Conservation (phyloP, 257 asterid species). For the Plectranthus barbatus region DNA sequence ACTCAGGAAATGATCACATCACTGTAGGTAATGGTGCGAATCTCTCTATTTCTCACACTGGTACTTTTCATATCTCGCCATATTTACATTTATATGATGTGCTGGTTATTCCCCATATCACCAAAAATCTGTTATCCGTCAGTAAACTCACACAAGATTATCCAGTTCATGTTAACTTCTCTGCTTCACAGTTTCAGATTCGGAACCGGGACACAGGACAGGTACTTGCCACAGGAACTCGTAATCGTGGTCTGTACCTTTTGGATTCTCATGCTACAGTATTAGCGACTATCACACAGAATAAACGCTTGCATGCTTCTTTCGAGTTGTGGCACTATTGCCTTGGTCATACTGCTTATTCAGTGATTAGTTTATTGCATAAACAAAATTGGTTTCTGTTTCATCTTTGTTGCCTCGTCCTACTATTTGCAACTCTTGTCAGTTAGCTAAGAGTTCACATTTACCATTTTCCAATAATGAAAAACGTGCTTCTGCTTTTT, state of each 20-base stretch:
- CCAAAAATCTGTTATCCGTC: too few relatives aligned
- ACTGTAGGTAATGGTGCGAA: neutral
- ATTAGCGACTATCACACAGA: neutral
- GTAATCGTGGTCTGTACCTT: neutral
- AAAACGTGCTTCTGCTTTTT: neutral
- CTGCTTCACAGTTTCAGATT: neutral
- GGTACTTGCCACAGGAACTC: neutral
- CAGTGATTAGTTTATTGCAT: too few relatives aligned
- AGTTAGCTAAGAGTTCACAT: too few relatives aligned
- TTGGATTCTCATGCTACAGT: neutral
- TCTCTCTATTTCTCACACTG: neutral
- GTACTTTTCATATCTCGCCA: neutral
- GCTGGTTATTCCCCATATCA: neutral
- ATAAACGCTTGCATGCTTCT: neutral
- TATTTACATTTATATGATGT: too few relatives aligned
- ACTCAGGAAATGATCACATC: neutral
- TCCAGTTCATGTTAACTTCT: neutral
- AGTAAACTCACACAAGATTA: neutral
- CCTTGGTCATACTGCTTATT: too few relatives aligned
- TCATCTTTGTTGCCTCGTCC: too few relatives aligned
- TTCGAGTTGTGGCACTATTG: too few relatives aligned
- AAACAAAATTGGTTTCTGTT: too few relatives aligned
- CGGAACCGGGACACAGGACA: neutral
- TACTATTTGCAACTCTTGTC: neutral
- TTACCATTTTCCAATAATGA: neutral